Conservation (phyloP, 2,329 filamentous ascomycete species). For the Trichophyton verrucosum region DNA sequence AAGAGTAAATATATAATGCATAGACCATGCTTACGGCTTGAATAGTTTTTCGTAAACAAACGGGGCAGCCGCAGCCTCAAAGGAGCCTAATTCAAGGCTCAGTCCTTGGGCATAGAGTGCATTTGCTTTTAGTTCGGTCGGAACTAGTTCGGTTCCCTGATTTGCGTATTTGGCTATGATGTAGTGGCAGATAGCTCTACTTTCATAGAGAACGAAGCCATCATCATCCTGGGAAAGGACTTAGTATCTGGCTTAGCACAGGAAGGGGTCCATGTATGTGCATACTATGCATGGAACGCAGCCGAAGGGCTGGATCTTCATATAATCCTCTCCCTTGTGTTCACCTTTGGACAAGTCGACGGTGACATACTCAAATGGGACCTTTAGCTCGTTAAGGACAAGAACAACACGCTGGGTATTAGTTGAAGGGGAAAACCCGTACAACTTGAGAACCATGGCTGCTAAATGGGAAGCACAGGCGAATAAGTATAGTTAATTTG, state of each 20-base stretch:
- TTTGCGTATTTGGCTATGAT: slow-evolving; percentile 10
- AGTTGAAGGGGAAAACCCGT: slow-evolving; percentile 8
- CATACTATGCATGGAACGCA: slow-evolving; percentile 11
- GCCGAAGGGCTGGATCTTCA: slow-evolving; percentile 10
- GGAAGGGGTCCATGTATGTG: not conserved
- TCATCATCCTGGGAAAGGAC: slow-evolving; percentile 9
- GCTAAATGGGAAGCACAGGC: not conserved
- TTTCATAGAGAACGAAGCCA: slow-evolving; percentile 11
- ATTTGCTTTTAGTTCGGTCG: slow-evolving; percentile 8
- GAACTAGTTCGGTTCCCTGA: slow-evolving; percentile 8
- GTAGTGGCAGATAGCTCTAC: slow-evolving; percentile 10
- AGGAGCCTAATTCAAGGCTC: slow-evolving; percentile 5
- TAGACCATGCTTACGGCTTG: slow-evolving; percentile 8
- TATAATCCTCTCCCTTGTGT: slow-evolving; percentile 6
- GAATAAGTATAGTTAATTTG: not conserved
- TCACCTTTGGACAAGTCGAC: slow-evolving; percentile 9
- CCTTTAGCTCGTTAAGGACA: slow-evolving; percentile 9
- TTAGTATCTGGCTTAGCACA: not conserved
- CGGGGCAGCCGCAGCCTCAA: slow-evolving; percentile 5
- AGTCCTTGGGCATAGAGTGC: slow-evolving; percentile 6
- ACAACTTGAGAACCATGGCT: slow-evolving; percentile 11
- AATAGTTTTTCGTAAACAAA: slow-evolving; percentile 6
- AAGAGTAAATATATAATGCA: not conserved
- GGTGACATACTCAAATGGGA: slow-evolving; percentile 10
- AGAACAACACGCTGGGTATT: slow-evolving; percentile 10